phyloP scores from a whole-genome alignment of 1,284 basidiomycete genomes.

The Wolfiporia cocos region DNA sequence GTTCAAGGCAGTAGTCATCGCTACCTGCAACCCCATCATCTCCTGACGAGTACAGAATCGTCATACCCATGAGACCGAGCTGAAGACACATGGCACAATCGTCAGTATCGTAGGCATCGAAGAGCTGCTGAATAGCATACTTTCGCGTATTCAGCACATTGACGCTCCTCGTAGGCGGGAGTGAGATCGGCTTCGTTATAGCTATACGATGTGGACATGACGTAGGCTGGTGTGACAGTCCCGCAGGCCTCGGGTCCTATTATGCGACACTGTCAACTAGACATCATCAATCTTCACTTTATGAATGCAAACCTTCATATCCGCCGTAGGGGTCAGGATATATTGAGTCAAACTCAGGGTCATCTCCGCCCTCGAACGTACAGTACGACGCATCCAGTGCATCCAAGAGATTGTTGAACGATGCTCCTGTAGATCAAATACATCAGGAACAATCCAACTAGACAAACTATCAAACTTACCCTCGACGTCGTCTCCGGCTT shows the following conservation, averaged over 20 bases:
- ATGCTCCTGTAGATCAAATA: constrained; percentile 2
- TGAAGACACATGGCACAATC: neutral
- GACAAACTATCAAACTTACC: constrained; percentile 8
- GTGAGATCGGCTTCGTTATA: constrained; percentile 32
- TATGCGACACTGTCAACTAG: neutral
- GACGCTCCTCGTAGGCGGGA: constrained; percentile 31
- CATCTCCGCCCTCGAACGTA: constrained; percentile 11
- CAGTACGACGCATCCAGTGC: constrained; percentile 14
- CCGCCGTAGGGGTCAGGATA: constrained; percentile 30
- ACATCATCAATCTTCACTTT: neutral
- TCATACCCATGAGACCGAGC: constrained; percentile 27
- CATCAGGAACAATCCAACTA: neutral
- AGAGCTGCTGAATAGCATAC: constrained; percentile 4
- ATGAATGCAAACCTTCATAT: constrained; percentile 18
- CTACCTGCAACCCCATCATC: constrained; percentile 45
- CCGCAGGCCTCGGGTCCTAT: constrained; percentile 31
- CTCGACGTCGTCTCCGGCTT: constrained; percentile 13
- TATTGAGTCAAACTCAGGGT: constrained; percentile 13
- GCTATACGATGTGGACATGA: constrained; percentile 38
- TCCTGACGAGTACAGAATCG: constrained; percentile 46
- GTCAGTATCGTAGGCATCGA: neutral
- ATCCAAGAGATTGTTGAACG: constrained; percentile 11
- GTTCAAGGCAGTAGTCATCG: constrained; percentile 6
- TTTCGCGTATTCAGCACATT: constrained; percentile 45
- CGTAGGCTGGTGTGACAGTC: constrained; percentile 29